Evolutionary conservation across 495 filamentous ascomycete species (phyloP).

Genomic region (Xylaria palmicola): DNA sequence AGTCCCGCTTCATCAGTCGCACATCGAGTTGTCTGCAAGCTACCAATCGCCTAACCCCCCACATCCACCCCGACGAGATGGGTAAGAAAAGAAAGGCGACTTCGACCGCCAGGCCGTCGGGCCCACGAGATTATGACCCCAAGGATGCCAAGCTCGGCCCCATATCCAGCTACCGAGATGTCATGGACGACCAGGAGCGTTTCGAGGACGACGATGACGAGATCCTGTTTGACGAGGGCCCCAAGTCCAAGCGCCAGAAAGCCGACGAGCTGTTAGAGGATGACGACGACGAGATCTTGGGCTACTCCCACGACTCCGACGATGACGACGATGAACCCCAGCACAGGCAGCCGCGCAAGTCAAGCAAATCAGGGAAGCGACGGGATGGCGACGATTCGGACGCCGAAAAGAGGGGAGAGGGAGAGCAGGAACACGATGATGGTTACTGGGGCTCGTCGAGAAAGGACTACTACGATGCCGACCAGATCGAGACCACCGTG

Average conservation of each 20-base stretch:
- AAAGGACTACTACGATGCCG: constrained; percentile 89
- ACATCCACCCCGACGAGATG: constrained; percentile 49
- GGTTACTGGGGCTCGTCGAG: constrained; percentile 84
- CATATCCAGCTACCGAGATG: constrained; percentile 72
- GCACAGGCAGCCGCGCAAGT: constrained; percentile 19
- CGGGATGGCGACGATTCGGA: constrained; percentile 38
- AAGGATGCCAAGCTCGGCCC: constrained; percentile 55
- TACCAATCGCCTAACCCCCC: background rate
- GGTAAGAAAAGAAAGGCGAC: constrained; percentile 78
- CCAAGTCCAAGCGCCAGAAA: constrained; percentile 71
- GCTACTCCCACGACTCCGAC: constrained; percentile 58
- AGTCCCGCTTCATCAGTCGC: background rate
- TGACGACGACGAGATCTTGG: constrained; percentile 88
- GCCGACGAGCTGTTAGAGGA: constrained; percentile 58
- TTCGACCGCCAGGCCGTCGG: constrained; percentile 40
- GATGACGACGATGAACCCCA: constrained; percentile 48
- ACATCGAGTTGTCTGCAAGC: background rate
- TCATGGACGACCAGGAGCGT: constrained; percentile 90
- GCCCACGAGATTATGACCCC: constrained; percentile 50
- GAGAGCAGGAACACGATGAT: constrained; percentile 70
- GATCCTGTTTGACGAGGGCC: constrained; percentile 77
- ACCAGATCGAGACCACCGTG: constrained; percentile 83
- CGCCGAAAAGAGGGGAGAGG: constrained; percentile 38
- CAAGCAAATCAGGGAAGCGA: constrained; percentile 19
- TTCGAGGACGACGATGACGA: constrained; percentile 82